Percentiles rank a stretch among this genome's conserved stretches.
Evolutionary conservation across 1,284 basidiomycete species (phyloP).

Genomic region (Coniferiporia weirii): DNA sequence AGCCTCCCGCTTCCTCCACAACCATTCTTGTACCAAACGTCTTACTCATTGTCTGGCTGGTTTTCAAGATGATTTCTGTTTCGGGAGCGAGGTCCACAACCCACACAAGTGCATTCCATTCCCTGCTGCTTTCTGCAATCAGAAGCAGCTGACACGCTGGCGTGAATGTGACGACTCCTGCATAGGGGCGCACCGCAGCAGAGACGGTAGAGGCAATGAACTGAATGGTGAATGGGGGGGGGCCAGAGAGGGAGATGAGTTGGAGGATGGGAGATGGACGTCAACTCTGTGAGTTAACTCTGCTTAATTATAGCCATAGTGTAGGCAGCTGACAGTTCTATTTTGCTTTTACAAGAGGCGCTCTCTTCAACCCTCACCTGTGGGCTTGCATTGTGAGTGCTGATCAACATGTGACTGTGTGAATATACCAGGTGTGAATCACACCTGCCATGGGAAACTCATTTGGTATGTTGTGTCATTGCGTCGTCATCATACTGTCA

Average conservation of each 20-base stretch:
- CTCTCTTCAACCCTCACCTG: no score
- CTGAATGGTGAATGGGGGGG: constrained; percentile 4
- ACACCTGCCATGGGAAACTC: no score
- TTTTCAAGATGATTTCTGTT: not conserved
- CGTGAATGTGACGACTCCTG: not conserved
- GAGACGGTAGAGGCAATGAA: constrained; percentile 1
- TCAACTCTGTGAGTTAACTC: not conserved
- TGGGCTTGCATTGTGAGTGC: no score
- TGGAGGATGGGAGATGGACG: constrained; percentile 11
- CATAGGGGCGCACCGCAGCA: constrained; percentile 5
- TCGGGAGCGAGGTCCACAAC: not conserved
- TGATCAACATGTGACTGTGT: no score
- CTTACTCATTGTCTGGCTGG: not conserved
- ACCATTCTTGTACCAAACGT: not conserved
- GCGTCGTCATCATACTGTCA: no score
- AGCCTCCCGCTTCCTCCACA: not conserved
- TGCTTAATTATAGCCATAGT: not conserved
- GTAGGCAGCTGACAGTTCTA: not conserved
- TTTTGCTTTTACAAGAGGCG: not conserved
- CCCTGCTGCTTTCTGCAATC: constrained; percentile 1
- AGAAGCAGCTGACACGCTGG: not conserved
- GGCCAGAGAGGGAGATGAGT: constrained; percentile 3
- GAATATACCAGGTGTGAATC: no score
- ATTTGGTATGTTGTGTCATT: no score
- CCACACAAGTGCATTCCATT: not conserved